Base-by-base conservation (phyloP, 768 basidiomycete genomes). In the Hypholoma fasciculare region DNA sequence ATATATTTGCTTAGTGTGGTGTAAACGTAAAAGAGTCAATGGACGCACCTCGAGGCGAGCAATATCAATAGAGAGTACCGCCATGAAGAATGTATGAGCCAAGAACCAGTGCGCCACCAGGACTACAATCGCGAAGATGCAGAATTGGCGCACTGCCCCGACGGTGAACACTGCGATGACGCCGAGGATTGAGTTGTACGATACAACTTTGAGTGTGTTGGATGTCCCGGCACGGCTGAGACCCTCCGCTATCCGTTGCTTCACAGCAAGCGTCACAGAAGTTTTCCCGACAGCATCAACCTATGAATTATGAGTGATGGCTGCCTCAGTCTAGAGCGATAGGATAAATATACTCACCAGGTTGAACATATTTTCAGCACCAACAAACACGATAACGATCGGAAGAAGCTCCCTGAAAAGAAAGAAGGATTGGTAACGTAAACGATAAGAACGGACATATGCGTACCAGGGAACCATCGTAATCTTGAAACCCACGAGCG, bases 61-160 rank as follows among this genome's bases (percentile, higher is more conserved):
- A 47, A 98, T 87, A 76, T 99, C 96, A 63, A 99, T 97, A 0
- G 94, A 94, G 20, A 99, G 76, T 26, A 97, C 94, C 7, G 96
- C 91, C 62, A 96, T 79, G 74, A 96, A 98, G 75, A 98, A 96
- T 0, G 94, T 97, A 67, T 97, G 93, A 14, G 96, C 89, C 59
- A 98, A 81, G 76, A 96, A 96, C 94, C 94, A 98, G 70, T 98
- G 96, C 14, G 94, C 95, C 30, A 98, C 90, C 19, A 98, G 81
- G 11, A 98, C 94, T 20, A 98, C 94, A 44, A 94, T 88, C 0
- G 94, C 94, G 69, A 98, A 98, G 3, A 87, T 81, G 71, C 95
- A 96, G 68, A 98, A 96, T 65, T 98, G 94, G 39, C 91, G 85
- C 37, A 96, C 92, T 1, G 92, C 89, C 42, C 92, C 90, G 14